A percentile compares a stretch with the other conserved stretches of the same genome.
These are phyloP conservation scores for Dioscorea cayenensis DNA, from an alignment of 116 monocot genomes.

Conservation along the genomic window DNA sequence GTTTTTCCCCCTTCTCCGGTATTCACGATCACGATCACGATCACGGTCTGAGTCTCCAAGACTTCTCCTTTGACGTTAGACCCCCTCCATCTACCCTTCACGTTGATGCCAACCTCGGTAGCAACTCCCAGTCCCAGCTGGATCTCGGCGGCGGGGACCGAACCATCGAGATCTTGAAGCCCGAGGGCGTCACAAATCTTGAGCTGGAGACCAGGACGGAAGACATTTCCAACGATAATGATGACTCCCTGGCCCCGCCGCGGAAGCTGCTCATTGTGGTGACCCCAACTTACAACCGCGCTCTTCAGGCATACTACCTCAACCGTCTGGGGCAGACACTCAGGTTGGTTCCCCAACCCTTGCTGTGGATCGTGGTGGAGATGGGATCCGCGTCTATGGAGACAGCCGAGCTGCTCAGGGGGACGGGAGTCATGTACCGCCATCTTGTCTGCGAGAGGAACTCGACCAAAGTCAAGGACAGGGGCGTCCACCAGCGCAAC, in stretches of 20 bases:
- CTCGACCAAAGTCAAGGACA: constrained; percentile 37
- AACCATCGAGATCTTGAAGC: constrained; percentile 5
- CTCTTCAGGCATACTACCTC: constrained; percentile 71
- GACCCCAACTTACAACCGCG: constrained; percentile 80
- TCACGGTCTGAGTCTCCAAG: neutral
- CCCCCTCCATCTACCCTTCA: neutral
- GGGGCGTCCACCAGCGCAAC: constrained; percentile 83
- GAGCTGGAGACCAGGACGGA: constrained; percentile 1
- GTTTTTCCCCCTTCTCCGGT: constrained; percentile 32
- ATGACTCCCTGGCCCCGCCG: neutral
- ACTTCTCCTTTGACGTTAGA: constrained; percentile 8
- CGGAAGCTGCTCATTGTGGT: constrained; percentile 55
- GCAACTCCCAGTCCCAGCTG: neutral
- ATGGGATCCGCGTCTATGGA: constrained; percentile 40
- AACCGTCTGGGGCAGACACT: constrained; percentile 66
- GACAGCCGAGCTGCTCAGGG: constrained; percentile 55
- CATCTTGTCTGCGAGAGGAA: constrained; percentile 46
- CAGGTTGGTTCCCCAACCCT: constrained; percentile 45
- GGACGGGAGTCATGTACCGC: constrained; percentile 68
- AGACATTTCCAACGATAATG: neutral
- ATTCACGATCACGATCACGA: constrained; percentile 6
- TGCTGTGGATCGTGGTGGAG: constrained; percentile 92
- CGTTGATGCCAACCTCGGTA: neutral
- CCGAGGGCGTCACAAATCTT: neutral
- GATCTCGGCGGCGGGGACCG: neutral